phyloP scores from a whole-genome alignment of 2,329 filamentous ascomycete species.

The Colletotrichum liriopes region DNA sequence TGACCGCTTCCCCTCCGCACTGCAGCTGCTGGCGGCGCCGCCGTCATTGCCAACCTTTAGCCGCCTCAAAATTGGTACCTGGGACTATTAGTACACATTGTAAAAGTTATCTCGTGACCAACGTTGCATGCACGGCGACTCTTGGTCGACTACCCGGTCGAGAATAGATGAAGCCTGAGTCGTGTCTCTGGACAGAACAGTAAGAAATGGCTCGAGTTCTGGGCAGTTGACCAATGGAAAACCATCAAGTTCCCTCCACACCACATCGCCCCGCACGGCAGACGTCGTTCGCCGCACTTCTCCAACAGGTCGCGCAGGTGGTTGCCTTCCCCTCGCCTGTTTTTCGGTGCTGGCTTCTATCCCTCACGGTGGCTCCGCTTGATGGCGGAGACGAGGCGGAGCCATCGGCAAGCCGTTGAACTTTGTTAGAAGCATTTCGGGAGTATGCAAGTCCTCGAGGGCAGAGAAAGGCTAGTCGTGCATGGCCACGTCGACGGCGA shows the following conservation, averaged over 20 bases:
- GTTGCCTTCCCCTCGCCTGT: not conserved
- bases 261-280: constrained; percentile 2
- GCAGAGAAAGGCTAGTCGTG: not conserved
- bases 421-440: not conserved
- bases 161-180: constrained; percentile 18
- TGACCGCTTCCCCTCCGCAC: constrained; percentile 6
- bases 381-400: not conserved
- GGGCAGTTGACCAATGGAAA: constrained; percentile 6
- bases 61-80: not conserved
- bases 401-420: not conserved
- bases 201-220: not conserved
- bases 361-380: not conserved
- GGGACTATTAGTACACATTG: not conserved
- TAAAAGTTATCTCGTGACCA: constrained; percentile 3
- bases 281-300: constrained; percentile 1
- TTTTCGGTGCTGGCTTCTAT: not conserved
- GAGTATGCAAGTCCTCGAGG: not conserved
- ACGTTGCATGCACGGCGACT: not conserved
- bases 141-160: constrained; percentile 16
- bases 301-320: not conserved
- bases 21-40: not conserved
- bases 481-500: not conserved
- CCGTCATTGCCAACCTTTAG: not conserved
- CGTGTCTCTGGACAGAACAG: not conserved
- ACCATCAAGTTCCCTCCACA: not conserved